Evolutionary conservation across 1,139 yeast genomes (phyloP), one percentile per base, ranked within the genome.

Genomic region (Neolecta irregularis): DNA sequence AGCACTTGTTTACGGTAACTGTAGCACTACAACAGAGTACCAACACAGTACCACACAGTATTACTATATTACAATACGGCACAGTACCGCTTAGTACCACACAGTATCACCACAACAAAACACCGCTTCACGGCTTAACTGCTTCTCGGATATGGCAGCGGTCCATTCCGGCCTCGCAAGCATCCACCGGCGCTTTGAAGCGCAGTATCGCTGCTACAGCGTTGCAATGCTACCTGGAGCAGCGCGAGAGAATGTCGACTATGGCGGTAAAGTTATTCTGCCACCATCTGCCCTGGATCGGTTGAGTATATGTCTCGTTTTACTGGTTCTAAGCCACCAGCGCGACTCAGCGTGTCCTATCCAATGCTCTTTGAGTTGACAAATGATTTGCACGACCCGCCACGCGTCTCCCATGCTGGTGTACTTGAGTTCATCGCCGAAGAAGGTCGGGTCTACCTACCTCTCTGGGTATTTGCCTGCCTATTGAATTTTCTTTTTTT

Each of bases 371-470:
- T 91, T 51, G 79, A 76, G 53, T 60, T 88, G 37, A 62, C 65
- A 31, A 77, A 79, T 42, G 91, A 76, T 49, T 19, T 30, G n/a
- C 21, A 29, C n/a, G 31, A 28, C 12, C 20, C 20, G 9, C 16
- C 20, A 5, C 47, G 58, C 25, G 61, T 55, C 7, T 79, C 95
- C 0, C 94, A 83, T 53, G 79, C 88, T 34, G 99, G 99, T 49
- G 98, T 91, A 11, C 61, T 91, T 46, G 98, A 91, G 57, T 91
- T 91, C 53, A 78, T 79, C 22, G 95, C 98, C 1, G 98, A 88
- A 53, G 98, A 91, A 60, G 99, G 99, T 13, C 65, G 98, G 41
- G 91, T 73, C 2, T 91, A 91, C 53, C 53, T 88, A 31, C 99
- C 99, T 0, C 85, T 80, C 48, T 91, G 99, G 99, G 42, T 39